Evolutionary conservation across 345 rosid species (phyloP), one percentile per base, ranked within the genome.

Genomic region (Boechera stricta): DNA sequence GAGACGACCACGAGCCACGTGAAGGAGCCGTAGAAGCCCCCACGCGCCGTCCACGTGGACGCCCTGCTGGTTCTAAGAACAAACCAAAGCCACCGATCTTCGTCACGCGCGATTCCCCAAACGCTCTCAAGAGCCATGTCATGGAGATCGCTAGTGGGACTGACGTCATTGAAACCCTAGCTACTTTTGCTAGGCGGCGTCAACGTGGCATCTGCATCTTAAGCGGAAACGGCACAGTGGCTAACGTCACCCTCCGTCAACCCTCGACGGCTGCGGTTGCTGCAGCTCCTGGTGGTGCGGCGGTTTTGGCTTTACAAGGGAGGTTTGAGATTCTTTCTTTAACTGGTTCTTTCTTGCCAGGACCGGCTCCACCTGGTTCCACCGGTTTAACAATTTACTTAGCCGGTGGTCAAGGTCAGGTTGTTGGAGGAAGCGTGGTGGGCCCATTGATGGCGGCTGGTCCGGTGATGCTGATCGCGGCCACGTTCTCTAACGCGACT

Each of bases 31-130:
- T 88, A 1, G 92, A 86, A 33, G 81, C 80, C 2, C 81, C 86
- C 32, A 80, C 82, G 44, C 87, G 92, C 74, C 90, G 92, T 8
- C 90, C 90, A 13, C 73, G 92, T 57, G 92, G 92, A 16, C 85
- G 90, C 7, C 87, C 87, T n/a, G 67, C 87, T 49, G 87, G 87
- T 53, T 88, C 92, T 55, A 88, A 88, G 79, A 84, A 84, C 80
- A 84, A 79, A 71, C 83, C 87, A 13, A 84, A 84, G 57, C 90
- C 92, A n/a, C 92, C 92, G 7, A 88, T 88, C 29, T 88, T 88
- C 28, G 87, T 88, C 71, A 88, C 92, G 1, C 82, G 92, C 51
- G 92, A 88, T 48, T 86, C 90, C 77, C 92, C 90, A 59, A 88
- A 86, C 60, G 89, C 92, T 32, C 88, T 88, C 48, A 84, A 78